These are phyloP conservation scores for Volvox africanus DNA, from an alignment of 139 green algal genomes.

Conservation along the genomic window DNA sequence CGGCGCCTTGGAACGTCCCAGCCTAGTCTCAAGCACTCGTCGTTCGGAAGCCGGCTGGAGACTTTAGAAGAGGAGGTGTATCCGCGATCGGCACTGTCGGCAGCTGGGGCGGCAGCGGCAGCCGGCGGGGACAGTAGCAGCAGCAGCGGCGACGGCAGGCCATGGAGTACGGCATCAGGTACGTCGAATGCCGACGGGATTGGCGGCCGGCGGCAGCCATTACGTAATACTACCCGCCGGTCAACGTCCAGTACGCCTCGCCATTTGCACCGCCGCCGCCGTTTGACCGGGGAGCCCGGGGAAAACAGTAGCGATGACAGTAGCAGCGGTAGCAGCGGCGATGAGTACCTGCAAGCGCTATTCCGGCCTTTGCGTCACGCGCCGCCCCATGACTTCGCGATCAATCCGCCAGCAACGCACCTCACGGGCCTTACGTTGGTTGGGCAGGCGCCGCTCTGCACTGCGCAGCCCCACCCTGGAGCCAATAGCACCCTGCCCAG, in stretches of 20 bases:
- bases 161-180: neutral
- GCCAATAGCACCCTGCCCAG: no score
- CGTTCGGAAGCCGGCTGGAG: neutral
- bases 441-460: no score
- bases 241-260: neutral
- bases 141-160: neutral
- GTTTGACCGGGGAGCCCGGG: neutral
- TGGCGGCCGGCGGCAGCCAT: neutral
- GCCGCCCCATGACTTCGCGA: no score
- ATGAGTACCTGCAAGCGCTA: neutral
- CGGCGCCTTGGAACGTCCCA: neutral
- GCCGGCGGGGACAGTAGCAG: neutral
- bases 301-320: neutral
- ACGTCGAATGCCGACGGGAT: neutral
- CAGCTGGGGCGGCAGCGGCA: neutral
- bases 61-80: neutral
- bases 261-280: neutral
- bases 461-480: no score
- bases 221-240: neutral
- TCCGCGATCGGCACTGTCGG: neutral
- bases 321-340: neutral
- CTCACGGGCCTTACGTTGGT: no score
- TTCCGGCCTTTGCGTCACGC: neutral
- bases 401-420: no score
- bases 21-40: neutral